These are phyloP conservation scores for Jackrogersella multiformis DNA, from an alignment of 495 filamentous ascomycete species.

Conservation along the genomic window DNA sequence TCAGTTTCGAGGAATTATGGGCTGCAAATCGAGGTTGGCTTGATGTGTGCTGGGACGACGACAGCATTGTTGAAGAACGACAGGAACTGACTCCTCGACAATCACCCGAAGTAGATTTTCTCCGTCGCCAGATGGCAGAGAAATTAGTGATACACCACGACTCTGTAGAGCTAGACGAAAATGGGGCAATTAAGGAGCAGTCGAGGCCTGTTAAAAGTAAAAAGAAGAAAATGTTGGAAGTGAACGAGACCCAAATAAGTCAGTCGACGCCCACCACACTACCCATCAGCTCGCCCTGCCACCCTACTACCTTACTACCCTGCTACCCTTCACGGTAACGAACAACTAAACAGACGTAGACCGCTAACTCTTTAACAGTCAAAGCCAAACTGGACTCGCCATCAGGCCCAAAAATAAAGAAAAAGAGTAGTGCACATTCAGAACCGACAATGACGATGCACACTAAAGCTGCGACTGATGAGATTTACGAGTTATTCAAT, in stretches of 20 bases:
- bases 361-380: conserved; percentile 60
- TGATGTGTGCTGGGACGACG: conserved; percentile 72
- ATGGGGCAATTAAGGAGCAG: conserved; percentile 54
- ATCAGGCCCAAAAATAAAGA: conserved; percentile 77
- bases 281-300: too few relatives aligned
- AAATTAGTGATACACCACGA: conserved; percentile 60
- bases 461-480: conserved; percentile 92
- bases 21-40: conserved; percentile 84
- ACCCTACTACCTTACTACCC: background rate
- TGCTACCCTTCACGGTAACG: background rate
- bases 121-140: conserved; percentile 43
- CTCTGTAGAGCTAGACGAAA: conserved; percentile 59
- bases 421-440: conserved; percentile 56
- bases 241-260: conserved; percentile 89
- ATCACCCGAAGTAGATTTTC: conserved; percentile 36
- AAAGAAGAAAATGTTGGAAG: conserved; percentile 79
- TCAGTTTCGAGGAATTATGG: conserved; percentile 90
- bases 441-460: conserved; percentile 98
- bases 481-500: conserved; percentile 97
- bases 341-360: background rate
- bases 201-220: conserved; percentile 48
- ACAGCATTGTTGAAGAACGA: conserved; percentile 40
- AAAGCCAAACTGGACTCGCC: conserved; percentile 93
- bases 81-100: conserved; percentile 40
- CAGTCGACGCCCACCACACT: conserved; percentile 53